These are phyloP conservation scores for Hygrocybe coccinea DNA, from an alignment of 768 basidiomycete genomes.

Conservation along the genomic window DNA sequence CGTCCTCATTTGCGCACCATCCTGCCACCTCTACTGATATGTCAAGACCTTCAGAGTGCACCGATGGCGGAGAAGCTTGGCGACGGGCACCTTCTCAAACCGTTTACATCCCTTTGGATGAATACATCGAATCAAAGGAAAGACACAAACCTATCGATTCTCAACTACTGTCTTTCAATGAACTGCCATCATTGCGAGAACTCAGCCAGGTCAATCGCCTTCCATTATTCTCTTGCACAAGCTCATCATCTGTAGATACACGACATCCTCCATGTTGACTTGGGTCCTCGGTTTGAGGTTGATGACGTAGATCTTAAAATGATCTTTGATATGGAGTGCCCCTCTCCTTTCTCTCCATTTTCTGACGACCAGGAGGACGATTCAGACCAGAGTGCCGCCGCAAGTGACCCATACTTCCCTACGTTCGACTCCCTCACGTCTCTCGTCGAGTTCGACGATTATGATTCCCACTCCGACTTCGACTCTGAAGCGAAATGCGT, in stretches of 20 bases:
- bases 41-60: neutral
- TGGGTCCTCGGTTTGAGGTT: neutral
- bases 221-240: neutral
- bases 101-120: neutral
- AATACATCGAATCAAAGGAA: neutral
- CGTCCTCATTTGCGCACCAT: too few species aligned
- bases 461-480: conserved; percentile 13
- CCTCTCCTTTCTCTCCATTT: conserved; percentile 12
- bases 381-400: conserved; percentile 8
- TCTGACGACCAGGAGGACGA: conserved; percentile 11
- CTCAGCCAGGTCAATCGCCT: neutral
- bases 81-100: neutral
- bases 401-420: conserved; percentile 4
- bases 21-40: neutral
- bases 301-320: neutral
- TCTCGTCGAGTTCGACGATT: conserved; percentile 3
- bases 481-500: conserved; percentile 1
- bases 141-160: neutral
- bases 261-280: neutral
- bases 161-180: neutral
- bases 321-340: neutral
- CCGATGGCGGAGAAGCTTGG: neutral
- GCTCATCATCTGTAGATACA: neutral
- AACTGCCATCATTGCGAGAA: neutral
- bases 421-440: neutral